phyloP scores from a whole-genome alignment of 106 monocot genomes.

The Dendrobium huoshanense region DNA sequence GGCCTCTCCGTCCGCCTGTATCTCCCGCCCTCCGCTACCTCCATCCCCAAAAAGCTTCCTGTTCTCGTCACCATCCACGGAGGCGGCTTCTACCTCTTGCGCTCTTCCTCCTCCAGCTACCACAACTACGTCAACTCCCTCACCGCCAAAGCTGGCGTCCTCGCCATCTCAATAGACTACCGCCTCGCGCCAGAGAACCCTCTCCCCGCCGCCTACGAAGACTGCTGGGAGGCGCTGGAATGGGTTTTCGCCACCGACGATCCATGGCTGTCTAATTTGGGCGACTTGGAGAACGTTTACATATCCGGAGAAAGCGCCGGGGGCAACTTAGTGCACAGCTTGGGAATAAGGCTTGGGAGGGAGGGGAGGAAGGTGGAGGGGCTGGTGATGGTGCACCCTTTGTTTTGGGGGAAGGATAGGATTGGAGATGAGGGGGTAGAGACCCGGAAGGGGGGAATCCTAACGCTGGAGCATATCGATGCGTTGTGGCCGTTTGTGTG shows the following conservation, averaged over 20 bases:
- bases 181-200: background rate
- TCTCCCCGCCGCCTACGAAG: conserved; percentile 3
- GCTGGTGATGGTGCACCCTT: conserved; percentile 15
- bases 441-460: background rate
- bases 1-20: conserved; percentile 10
- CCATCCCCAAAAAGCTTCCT: background rate
- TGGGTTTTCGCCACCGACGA: background rate
- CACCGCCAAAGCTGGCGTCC: background rate
- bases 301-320: conserved; percentile 51
- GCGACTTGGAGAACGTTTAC: conserved; percentile 29
- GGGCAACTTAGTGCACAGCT: conserved; percentile 21
- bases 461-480: background rate
- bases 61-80: conserved; percentile 1
- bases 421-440: background rate
- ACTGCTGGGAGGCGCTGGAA: background rate
- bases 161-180: background rate
- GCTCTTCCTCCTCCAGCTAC: background rate
- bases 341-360: conserved; percentile 11
- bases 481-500: background rate
- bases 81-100: background rate
- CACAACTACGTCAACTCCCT: background rate
- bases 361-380: conserved; percentile 5
- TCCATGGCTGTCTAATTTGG: conserved; percentile 32
- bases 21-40: background rate
- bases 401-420: conserved; percentile 12